Conservation (phyloP, 1,284 basidiomycete genomes). For the Ceratobasidium sp. region DNA sequence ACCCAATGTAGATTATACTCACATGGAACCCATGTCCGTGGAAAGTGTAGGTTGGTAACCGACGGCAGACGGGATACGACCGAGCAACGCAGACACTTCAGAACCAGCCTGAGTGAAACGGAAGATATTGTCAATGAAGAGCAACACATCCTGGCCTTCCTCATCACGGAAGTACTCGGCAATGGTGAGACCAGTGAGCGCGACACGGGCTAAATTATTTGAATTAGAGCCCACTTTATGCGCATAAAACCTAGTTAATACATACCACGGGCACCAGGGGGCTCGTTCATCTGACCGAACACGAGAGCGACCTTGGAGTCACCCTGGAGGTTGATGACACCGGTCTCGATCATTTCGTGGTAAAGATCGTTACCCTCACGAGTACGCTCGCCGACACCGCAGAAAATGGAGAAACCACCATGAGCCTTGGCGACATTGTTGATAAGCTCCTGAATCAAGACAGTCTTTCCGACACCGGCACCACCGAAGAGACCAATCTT, state of each 20-base stretch:
- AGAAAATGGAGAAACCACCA: conserved; percentile 99
- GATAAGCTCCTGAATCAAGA: conserved; percentile 98
- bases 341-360: conserved; percentile 99
- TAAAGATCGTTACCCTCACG: conserved; percentile 99
- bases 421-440: conserved; percentile 99
- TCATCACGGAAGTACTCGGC: conserved; percentile 99
- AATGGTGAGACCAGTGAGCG: conserved; percentile 97
- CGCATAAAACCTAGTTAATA: background rate
- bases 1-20: conserved; percentile 51
- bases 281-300: conserved; percentile 99
- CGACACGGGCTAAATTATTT: conserved; percentile 76
- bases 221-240: conserved; percentile 3
- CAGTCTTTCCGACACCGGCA: conserved; percentile 99
- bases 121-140: conserved; percentile 99
- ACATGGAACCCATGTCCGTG: conserved; percentile 99
- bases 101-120: conserved; percentile 99
- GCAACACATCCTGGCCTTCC: conserved; percentile 98
- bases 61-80: conserved; percentile 99
- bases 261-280: conserved; percentile 91
- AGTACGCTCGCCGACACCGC: conserved; percentile 98
- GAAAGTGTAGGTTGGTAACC: conserved; percentile 99
- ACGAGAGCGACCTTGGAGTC: conserved; percentile 99
- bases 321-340: conserved; percentile 99
- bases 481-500: conserved; percentile 99
- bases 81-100: conserved; percentile 98